Evolutionary conservation across 768 basidiomycete species (phyloP).

Genomic region (Sarcomyxa edulis): DNA sequence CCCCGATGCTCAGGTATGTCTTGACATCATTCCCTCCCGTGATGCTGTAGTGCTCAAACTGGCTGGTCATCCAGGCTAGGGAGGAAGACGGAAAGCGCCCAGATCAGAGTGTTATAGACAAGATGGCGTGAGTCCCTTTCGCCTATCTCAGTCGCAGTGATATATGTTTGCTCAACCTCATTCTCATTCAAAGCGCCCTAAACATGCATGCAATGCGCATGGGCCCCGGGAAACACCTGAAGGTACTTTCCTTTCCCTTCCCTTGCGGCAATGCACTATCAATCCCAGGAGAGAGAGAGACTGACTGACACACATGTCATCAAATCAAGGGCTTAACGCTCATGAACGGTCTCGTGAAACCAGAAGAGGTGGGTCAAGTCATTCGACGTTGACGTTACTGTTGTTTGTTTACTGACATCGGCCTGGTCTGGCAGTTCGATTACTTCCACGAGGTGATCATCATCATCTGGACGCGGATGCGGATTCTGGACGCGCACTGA

Average conservation of each 20-base stretch:
- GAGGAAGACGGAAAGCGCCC: constrained; percentile 92
- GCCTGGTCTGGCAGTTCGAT: constrained; percentile 78
- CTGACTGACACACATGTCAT: too few species aligned
- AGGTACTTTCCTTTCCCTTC: too few species aligned
- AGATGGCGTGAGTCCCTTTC: constrained; percentile 52
- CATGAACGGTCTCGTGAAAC: constrained; percentile 78
- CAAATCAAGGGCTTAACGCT: constrained; percentile 74
- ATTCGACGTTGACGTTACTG: too few species aligned
- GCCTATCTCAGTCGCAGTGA: constrained; percentile 48
- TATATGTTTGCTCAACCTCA: constrained; percentile 26
- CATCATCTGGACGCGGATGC: neutral
- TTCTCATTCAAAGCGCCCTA: constrained; percentile 43
- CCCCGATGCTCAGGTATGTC: constrained; percentile 40
- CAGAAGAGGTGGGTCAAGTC: constrained; percentile 66
- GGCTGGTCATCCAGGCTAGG: constrained; percentile 45
- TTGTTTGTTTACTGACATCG: too few species aligned
- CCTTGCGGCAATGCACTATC: too few species aligned
- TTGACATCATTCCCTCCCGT: neutral
- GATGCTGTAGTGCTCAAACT: constrained; percentile 2
- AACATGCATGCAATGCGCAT: constrained; percentile 89
- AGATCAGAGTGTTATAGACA: constrained; percentile 68
- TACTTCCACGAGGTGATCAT: constrained; percentile 74
- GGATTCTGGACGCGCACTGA: neutral
- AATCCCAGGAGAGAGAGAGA: too few species aligned
- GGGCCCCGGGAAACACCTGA: constrained; percentile 90